A percentile compares a stretch with the other conserved stretches of the same genome.
Evolutionary conservation across 2,329 filamentous ascomycete genomes (phyloP).

Genomic region (Graphilbum fragrans): DNA sequence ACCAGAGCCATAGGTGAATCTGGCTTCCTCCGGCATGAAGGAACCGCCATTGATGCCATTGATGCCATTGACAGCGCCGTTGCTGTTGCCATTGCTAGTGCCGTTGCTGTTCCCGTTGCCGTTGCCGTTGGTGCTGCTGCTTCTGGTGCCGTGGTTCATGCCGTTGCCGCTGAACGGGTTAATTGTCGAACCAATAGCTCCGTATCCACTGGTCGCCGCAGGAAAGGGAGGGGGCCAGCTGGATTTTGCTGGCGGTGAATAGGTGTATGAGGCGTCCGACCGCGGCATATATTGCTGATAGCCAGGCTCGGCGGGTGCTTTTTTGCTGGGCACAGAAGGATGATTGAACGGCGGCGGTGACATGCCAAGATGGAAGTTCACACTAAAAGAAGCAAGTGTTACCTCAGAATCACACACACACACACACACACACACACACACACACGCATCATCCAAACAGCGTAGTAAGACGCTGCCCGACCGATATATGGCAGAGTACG

Average conservation of each 20-base stretch:
- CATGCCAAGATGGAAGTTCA: conserved; percentile 26
- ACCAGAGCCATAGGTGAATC: neutral
- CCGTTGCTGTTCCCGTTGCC: neutral
- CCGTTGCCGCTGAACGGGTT: conserved; percentile 14
- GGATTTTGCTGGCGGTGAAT: conserved; percentile 7
- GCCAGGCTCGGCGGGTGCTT: conserved; percentile 24
- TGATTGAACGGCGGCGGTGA: conserved; percentile 8
- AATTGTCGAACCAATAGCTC: conserved; percentile 7
- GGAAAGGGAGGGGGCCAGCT: conserved; percentile 12
- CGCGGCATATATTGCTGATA: conserved; percentile 21
- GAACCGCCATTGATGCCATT: neutral
- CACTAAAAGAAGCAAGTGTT: conserved; percentile 21
- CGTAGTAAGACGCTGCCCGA: too few species aligned
- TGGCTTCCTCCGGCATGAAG: neutral
- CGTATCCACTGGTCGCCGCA: conserved; percentile 10
- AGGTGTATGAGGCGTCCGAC: conserved; percentile 6
- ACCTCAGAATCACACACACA: neutral
- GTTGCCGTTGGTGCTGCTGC: neutral
- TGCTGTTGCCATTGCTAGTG: conserved; percentile 9
- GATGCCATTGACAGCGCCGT: conserved; percentile 11
- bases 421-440: too few species aligned
- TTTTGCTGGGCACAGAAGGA: conserved; percentile 17
- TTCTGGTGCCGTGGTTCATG: conserved; percentile 12
- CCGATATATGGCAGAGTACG: too few species aligned
- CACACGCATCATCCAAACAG: too few species aligned